Conservation (phyloP, 1,139 yeast genomes). For the Waltiozyma sp. region DNA sequence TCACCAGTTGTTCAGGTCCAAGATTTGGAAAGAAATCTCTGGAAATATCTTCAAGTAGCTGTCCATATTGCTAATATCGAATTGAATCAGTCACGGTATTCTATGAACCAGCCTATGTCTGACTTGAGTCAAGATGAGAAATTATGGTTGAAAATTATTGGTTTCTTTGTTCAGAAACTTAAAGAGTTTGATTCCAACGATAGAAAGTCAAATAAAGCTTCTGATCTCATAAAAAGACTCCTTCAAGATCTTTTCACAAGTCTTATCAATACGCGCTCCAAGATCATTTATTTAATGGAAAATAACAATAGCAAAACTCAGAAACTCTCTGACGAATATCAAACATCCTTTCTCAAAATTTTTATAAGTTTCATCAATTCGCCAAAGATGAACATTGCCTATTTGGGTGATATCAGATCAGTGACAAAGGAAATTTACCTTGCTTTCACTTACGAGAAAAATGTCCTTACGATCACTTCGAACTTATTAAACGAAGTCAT, state of each 20-base stretch:
- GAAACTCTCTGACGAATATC: slow-evolving; percentile 2
- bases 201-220: slow-evolving; percentile 6
- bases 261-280: slow-evolving; percentile 32
- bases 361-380: slow-evolving; percentile 37
- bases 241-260: slow-evolving; percentile 42
- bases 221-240: slow-evolving; percentile 30
- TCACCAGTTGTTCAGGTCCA: slow-evolving; percentile 3
- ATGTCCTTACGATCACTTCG: slow-evolving; percentile 42
- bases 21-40: slow-evolving; percentile 18
- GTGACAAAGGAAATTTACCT: slow-evolving; percentile 53
- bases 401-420: slow-evolving; percentile 46
- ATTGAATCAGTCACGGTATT: slow-evolving; percentile 8
- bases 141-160: slow-evolving; percentile 31
- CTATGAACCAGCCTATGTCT: background rate
- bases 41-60: slow-evolving; percentile 26
- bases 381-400: slow-evolving; percentile 25
- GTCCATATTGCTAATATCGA: slow-evolving; percentile 24
- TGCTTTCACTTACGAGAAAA: slow-evolving; percentile 55
- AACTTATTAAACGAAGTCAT: slow-evolving; percentile 45
- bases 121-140: slow-evolving; percentile 21
- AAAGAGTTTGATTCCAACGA: slow-evolving; percentile 16
- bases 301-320: background rate
- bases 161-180: slow-evolving; percentile 23
- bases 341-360: slow-evolving; percentile 34
- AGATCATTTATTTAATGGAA: slow-evolving; percentile 1